A percentile compares a stretch with the other conserved stretches of the same genome.
These are phyloP conservation scores for Colletotrichum tropicicola DNA, from an alignment of 2,329 filamentous ascomycete genomes.

Conservation along the genomic window DNA sequence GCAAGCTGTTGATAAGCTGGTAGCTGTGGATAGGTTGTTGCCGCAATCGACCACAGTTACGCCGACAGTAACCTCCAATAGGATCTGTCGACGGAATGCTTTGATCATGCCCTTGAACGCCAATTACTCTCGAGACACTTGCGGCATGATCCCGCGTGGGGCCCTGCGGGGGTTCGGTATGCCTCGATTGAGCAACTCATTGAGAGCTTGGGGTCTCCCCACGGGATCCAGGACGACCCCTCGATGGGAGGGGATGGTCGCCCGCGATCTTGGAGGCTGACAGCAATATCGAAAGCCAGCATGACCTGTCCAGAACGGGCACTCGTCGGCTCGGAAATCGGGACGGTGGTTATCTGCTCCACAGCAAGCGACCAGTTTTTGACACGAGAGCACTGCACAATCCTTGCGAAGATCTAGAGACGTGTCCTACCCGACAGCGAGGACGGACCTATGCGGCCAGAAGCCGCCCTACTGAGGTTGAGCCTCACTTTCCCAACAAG, in stretches of 20 bases:
- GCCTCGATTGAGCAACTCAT: conserved; percentile 4
- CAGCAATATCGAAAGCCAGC: conserved; percentile 5
- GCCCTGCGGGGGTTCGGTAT: background rate
- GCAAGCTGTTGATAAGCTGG: background rate
- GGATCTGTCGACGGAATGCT: background rate
- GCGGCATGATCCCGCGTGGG: conserved; percentile 20
- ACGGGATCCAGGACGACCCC: background rate
- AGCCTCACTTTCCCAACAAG: conserved; percentile 1
- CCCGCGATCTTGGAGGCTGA: background rate
- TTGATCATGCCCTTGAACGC: conserved; percentile 7
- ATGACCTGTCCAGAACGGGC: conserved; percentile 10
- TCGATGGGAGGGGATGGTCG: background rate
- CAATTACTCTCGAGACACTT: background rate
- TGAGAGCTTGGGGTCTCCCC: background rate
- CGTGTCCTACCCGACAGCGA: conserved; percentile 1
- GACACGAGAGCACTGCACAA: background rate
- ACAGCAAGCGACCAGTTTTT: background rate
- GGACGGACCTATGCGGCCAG: too few species aligned
- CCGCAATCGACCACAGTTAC: conserved; percentile 7
- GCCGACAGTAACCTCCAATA: conserved; percentile 14
- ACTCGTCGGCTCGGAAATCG: conserved; percentile 16
- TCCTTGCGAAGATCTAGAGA: conserved; percentile 18
- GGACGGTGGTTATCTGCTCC: conserved; percentile 1
- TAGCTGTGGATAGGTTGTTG: background rate
- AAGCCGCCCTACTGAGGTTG: too few species aligned